Conservation (phyloP, 371 early-diverging fungal genomes). For the Thermomucor indicae-seudaticae region DNA sequence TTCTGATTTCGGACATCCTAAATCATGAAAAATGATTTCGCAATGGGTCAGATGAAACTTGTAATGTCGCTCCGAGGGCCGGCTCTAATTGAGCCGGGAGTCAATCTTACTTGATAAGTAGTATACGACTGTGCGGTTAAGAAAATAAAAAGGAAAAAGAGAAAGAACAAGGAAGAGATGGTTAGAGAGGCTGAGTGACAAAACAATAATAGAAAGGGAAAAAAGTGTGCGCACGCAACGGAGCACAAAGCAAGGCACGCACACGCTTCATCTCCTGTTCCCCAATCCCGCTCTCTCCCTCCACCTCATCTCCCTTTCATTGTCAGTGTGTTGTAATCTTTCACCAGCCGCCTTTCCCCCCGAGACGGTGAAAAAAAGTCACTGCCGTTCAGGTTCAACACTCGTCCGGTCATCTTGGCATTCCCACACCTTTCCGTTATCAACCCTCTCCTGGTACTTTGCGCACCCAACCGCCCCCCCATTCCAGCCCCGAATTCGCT, state of each 20-base stretch:
- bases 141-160: not conserved
- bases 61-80: not conserved
- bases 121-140: too few relatives aligned
- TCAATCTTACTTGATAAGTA: too few relatives aligned
- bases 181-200: not conserved
- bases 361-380: not conserved
- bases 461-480: too few relatives aligned
- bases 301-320: not conserved
- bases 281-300: conserved; percentile 3
- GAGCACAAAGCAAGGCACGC: conserved; percentile 2
- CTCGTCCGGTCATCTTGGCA: not conserved
- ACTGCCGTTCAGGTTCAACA: not conserved
- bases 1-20: conserved; percentile 80
- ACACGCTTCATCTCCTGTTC: conserved; percentile 2
- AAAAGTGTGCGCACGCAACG: not conserved
- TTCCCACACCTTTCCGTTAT: conserved; percentile 1
- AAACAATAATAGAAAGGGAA: not conserved
- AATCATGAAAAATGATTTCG: not conserved
- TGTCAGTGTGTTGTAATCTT: too few relatives aligned
- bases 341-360: conserved; percentile 1
- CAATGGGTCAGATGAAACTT: not conserved
- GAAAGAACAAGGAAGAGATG: not conserved
- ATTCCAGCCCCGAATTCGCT: too few relatives aligned
- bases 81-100: too few relatives aligned
- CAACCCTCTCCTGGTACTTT: too few relatives aligned